Evolutionary conservation across 768 basidiomycete species (phyloP).

Genomic region (Trametes elegans): DNA sequence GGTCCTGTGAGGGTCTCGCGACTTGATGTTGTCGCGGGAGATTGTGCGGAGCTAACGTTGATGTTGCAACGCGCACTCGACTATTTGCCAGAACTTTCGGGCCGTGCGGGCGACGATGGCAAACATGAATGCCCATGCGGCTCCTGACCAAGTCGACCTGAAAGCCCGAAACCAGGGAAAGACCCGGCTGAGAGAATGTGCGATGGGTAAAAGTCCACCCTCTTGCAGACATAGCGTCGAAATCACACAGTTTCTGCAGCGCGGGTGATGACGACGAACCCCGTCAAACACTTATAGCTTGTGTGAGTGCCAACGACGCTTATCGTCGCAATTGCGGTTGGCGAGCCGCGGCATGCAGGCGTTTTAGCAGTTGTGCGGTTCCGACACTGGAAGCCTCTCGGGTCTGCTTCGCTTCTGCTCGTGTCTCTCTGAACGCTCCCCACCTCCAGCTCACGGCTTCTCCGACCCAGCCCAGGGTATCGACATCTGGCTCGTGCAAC

Average conservation of each 20-base stretch:
- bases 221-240: too few relatives aligned
- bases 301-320: too few relatives aligned
- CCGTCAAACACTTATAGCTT: too few relatives aligned
- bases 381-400: too few relatives aligned
- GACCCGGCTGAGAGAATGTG: slow-evolving; percentile 63
- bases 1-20: slow-evolving; percentile 57
- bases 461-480: slow-evolving; percentile 62
- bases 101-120: slow-evolving; percentile 54
- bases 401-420: too few relatives aligned
- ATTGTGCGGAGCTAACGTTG: neutral
- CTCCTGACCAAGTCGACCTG: slow-evolving; percentile 58
- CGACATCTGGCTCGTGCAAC: slow-evolving; percentile 71
- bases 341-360: too few relatives aligned
- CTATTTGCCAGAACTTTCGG: slow-evolving; percentile 47
- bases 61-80: too few relatives aligned
- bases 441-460: too few relatives aligned
- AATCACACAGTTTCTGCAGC: too few relatives aligned
- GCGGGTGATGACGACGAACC: too few relatives aligned
- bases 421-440: slow-evolving; percentile 35
- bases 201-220: slow-evolving; percentile 56
- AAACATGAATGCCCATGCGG: slow-evolving; percentile 67
- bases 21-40: neutral
- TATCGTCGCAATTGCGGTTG: too few relatives aligned
- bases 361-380: too few relatives aligned
- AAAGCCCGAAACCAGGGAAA: slow-evolving; percentile 57